Evolutionary conservation across 2,329 filamentous ascomycete genomes (phyloP).

Genomic region (Aspergillus hiratsukae): DNA sequence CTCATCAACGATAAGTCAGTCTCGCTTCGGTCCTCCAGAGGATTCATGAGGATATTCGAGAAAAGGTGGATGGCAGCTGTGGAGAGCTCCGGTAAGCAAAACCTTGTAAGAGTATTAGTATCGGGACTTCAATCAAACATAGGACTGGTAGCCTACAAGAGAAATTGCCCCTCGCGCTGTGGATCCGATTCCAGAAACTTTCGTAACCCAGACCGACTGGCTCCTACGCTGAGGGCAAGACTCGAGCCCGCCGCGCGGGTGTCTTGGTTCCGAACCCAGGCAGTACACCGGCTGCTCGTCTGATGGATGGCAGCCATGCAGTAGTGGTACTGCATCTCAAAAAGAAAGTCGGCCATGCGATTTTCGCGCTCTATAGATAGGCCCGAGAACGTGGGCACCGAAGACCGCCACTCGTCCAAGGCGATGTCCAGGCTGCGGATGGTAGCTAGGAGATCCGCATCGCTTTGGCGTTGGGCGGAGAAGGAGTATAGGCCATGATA

Average conservation of each 20-base stretch:
- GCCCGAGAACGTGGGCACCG: slow-evolving; percentile 1
- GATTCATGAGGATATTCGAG: slow-evolving; percentile 8
- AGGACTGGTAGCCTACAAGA: not conserved
- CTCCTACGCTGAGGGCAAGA: slow-evolving; percentile 6
- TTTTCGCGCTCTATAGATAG: not conserved
- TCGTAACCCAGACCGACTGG: slow-evolving; percentile 7
- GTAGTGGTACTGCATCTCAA: slow-evolving; percentile 11
- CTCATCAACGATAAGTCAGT: slow-evolving; percentile 4
- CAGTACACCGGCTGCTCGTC: slow-evolving; percentile 7
- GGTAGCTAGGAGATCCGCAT: slow-evolving; percentile 4
- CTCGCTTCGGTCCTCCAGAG: not conserved
- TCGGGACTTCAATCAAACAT: not conserved
- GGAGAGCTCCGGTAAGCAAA: slow-evolving; percentile 6
- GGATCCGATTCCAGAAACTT: slow-evolving; percentile 1
- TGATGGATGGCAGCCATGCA: slow-evolving; percentile 12
- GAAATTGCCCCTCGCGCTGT: not conserved
- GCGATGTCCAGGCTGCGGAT: slow-evolving; percentile 7
- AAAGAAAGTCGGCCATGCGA: not conserved
- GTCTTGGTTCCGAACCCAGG: slow-evolving; percentile 4
- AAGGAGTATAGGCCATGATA: slow-evolving; percentile 5
- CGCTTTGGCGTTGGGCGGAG: slow-evolving; percentile 1
- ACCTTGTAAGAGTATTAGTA: not conserved
- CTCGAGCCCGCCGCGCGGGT: slow-evolving; percentile 5
- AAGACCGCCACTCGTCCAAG: slow-evolving; percentile 8
- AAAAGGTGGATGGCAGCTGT: slow-evolving; percentile 6